These are phyloP conservation scores for Ustilago bromivora DNA, from an alignment of 1,284 basidiomycete species.

Conservation along the genomic window DNA sequence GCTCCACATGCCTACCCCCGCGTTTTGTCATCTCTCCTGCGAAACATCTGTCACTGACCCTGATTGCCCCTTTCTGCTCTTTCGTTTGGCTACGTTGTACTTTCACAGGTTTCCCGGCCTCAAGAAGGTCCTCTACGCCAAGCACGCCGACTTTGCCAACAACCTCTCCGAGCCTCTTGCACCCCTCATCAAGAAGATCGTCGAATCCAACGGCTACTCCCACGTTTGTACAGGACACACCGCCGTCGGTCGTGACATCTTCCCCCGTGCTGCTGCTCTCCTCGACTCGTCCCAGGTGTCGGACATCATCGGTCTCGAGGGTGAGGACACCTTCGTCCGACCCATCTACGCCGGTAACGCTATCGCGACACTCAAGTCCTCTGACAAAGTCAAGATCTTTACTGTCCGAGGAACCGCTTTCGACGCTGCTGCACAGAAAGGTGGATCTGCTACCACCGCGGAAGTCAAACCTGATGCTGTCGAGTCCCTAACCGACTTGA, in stretches of 20 bases:
- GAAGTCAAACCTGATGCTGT: constrained; percentile 79
- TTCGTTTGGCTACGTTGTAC: constrained; percentile 1
- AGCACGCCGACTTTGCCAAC: constrained; percentile 72
- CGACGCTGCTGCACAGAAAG: constrained; percentile 74
- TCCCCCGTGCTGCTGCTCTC: constrained; percentile 87
- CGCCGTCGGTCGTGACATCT: constrained; percentile 79
- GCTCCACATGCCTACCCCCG: constrained; percentile 44
- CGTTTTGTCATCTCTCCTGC: not conserved
- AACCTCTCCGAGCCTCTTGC: constrained; percentile 71
- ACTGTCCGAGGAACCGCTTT: constrained; percentile 97
- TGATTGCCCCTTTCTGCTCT: not conserved
- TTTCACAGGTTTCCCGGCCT: constrained; percentile 72
- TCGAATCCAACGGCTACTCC: constrained; percentile 75
- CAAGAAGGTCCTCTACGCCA: constrained; percentile 70
- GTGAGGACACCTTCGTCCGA: constrained; percentile 84
- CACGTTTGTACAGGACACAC: constrained; percentile 88
- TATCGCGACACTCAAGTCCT: constrained; percentile 88
- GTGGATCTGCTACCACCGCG: constrained; percentile 75
- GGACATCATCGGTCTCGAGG: constrained; percentile 89
- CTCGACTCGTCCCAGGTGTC: constrained; percentile 81
- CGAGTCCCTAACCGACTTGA: constrained; percentile 75
- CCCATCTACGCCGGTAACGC: constrained; percentile 99
- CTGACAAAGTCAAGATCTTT: constrained; percentile 88
- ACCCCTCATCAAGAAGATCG: constrained; percentile 73
- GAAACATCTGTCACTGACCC: not conserved